A percentile compares a stretch with the other conserved stretches of the same genome.
Conservation (phyloP, 2,329 filamentous ascomycete genomes). For the Alternaria consortialis region DNA sequence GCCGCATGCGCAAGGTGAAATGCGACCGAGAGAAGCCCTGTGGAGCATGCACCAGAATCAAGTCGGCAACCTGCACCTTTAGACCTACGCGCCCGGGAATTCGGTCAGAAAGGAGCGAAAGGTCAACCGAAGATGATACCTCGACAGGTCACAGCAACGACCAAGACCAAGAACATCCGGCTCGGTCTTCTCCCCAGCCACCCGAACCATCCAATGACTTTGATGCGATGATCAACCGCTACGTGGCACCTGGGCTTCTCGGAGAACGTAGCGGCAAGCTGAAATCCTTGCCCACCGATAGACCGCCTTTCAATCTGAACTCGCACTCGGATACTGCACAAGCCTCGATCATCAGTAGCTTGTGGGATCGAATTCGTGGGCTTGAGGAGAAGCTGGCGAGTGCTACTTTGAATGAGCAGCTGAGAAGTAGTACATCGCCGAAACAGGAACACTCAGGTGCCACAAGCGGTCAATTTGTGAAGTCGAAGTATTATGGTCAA, state of each 20-base stretch:
- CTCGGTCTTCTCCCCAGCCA: slow-evolving; percentile 1
- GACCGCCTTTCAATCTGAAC: slow-evolving; percentile 4
- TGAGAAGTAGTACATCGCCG: background rate
- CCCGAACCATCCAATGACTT: slow-evolving; percentile 17
- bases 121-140: background rate
- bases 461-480: slow-evolving; percentile 48
- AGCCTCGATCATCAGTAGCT: slow-evolving; percentile 9
- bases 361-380: slow-evolving; percentile 11
- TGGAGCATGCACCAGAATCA: slow-evolving; percentile 9
- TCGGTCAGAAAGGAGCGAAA: background rate
- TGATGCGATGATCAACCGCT: slow-evolving; percentile 22
- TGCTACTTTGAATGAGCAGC: background rate
- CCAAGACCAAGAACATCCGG: background rate
- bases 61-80: slow-evolving; percentile 40
- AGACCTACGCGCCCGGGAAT: slow-evolving; percentile 18
- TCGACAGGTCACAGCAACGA: background rate
- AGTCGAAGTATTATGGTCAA: slow-evolving; percentile 64
- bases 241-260: slow-evolving; percentile 26
- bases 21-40: slow-evolving; percentile 39
- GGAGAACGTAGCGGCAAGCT: slow-evolving; percentile 18
- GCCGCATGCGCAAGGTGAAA: slow-evolving; percentile 40
- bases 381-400: slow-evolving; percentile 13
- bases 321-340: slow-evolving; percentile 1
- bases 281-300: slow-evolving; percentile 5
- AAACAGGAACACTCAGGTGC: background rate